phyloP scores from a whole-genome alignment of 2,329 filamentous ascomycete genomes.

The Colletotrichum spaethianum region DNA sequence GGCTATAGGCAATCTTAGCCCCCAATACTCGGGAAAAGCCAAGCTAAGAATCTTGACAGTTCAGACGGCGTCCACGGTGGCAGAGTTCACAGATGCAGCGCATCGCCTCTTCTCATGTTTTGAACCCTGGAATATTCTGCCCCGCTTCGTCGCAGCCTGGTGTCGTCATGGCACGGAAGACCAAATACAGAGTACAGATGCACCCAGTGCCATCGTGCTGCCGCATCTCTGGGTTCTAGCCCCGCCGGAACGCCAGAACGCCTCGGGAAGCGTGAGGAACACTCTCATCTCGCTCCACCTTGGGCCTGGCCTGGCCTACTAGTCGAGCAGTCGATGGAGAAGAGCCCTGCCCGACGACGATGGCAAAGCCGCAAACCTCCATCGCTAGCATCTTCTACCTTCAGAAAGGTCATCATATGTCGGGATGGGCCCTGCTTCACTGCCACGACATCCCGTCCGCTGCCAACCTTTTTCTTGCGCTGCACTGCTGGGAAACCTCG shows the following conservation, averaged over 20 bases:
- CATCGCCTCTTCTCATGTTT: not conserved
- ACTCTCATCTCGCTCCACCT: constrained; percentile 12
- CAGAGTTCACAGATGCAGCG: constrained; percentile 15
- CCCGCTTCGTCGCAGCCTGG: constrained; percentile 24
- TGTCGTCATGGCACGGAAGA: constrained; percentile 39
- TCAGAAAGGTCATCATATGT: not conserved
- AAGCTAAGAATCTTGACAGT: constrained; percentile 16
- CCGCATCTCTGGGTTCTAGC: constrained; percentile 14
- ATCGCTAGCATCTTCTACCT: not conserved
- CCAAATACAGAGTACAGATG: constrained; percentile 11
- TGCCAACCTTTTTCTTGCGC: constrained; percentile 13
- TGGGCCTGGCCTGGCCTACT: constrained; percentile 26
- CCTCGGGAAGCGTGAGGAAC: constrained; percentile 34
- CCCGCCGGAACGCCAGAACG: constrained; percentile 4
- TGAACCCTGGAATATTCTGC: constrained; percentile 27
- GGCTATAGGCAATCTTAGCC: not conserved
- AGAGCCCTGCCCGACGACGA: constrained; percentile 5
- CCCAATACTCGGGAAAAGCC: not conserved
- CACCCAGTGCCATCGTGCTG: constrained; percentile 16
- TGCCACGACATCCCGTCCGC: constrained; percentile 14
- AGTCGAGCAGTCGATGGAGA: constrained; percentile 4
- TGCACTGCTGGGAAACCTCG: not conserved
- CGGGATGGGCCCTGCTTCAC: constrained; percentile 19
- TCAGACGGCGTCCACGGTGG: constrained; percentile 7
- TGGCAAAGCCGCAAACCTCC: not conserved